Base-by-base conservation (phyloP, 1,139 yeast genomes). In the Candida glucosophila region DNA sequence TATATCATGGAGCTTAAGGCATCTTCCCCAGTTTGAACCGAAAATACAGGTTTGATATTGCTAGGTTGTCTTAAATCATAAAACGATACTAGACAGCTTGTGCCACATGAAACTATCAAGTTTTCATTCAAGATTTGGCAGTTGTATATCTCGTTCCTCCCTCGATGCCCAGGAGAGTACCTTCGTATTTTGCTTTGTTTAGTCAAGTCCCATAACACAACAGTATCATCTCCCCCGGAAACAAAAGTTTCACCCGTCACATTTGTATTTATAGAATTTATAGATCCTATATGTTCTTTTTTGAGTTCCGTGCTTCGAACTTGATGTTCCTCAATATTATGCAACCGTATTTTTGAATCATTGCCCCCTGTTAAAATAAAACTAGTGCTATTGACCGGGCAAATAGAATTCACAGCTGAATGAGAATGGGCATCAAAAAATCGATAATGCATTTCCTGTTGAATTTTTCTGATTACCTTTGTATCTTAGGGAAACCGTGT, bases 21-120 rank as follows among this genome's bases (percentile, higher is more conserved):
- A 29, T 57, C 64, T n/a, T 36, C 35, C 8, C 59, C 50, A 14
- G 49, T 29, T 23, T 43, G 41, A 2, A 37, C 13, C 11, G 28
- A 19, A 21, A 29, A 35, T 4, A 41, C 27, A 14, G 37, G 32
- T 17, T 22, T 27, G 6, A 30, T 21, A 19, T 40, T 20, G 9
- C 17, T 23, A 5, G 14, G 16, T 17, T 33, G 32, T 25, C 41
- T 20, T 12, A 32, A 22, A 26, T 44, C 49, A 26, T 32, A 36
- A 12, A 44, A 22, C 14, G 29, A 33, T 4, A 41, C 17, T 17
- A 19, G 19, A 21, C 40, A 36, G 20, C 35, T 39, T 14, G 37
- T 24, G 3, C 64, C 65, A 22, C 57, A 52, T 5, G 46, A 30
- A 1, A 41, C 49, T 9, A 45, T 26, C 23, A 51, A 21, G n/a